phyloP scores from a whole-genome alignment of 306 rosid species.

The Geum urbanum region DNA sequence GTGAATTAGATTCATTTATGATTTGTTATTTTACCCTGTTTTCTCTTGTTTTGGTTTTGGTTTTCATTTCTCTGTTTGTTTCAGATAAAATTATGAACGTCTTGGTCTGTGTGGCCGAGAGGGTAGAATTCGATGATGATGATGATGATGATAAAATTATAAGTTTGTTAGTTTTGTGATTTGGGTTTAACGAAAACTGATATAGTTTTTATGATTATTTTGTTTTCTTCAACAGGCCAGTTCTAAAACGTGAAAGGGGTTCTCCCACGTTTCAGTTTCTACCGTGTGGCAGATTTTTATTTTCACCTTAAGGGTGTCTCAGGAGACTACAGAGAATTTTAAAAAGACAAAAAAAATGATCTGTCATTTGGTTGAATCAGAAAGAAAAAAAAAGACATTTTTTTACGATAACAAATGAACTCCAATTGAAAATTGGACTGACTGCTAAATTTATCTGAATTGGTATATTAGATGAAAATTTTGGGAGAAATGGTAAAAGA shows the following conservation, averaged over 20 bases:
- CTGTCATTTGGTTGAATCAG: neutral
- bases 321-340: conserved; percentile 5
- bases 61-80: neutral
- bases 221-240: conserved; percentile 34
- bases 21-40: neutral
- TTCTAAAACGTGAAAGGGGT: conserved; percentile 33
- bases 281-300: conserved; percentile 19
- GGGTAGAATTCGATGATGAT: conserved; percentile 2
- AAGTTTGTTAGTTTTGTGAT: neutral
- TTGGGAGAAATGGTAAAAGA: too few species aligned
- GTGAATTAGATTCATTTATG: neutral
- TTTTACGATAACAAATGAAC: neutral
- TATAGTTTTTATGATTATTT: conserved; percentile 31
- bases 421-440: neutral
- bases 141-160: neutral
- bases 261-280: conserved; percentile 26
- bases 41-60: neutral
- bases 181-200: conserved; percentile 33
- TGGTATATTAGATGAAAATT: neutral
- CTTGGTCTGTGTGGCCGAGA: conserved; percentile 23
- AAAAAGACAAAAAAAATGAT: neutral
- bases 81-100: conserved; percentile 4
- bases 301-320: conserved; percentile 17
- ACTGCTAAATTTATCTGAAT: neutral
- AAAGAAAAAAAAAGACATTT: neutral